phyloP scores from a whole-genome alignment of 2,329 filamentous ascomycete genomes.

The Fusarium verticillioides region DNA sequence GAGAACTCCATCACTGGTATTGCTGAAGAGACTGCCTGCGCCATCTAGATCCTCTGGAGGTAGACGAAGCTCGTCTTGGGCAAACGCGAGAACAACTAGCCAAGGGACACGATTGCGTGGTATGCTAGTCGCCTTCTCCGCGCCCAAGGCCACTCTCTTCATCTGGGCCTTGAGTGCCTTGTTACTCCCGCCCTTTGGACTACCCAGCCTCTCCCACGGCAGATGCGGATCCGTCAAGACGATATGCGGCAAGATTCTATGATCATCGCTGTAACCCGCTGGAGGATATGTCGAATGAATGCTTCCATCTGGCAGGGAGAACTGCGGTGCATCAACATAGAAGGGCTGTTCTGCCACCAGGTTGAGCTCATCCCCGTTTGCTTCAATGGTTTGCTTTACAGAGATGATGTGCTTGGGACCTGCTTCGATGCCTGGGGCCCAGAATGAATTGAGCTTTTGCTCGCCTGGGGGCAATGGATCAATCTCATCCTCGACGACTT shows the following conservation, averaged over 20 bases:
- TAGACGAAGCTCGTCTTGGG: constrained; percentile 50
- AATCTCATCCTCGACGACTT: background rate
- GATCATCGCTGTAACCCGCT: constrained; percentile 49
- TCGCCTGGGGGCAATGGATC: constrained; percentile 17
- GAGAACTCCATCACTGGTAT: background rate
- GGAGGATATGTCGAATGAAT: constrained; percentile 56
- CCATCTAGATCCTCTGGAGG: constrained; percentile 22
- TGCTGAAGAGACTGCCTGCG: constrained; percentile 2
- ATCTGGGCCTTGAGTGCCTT: background rate
- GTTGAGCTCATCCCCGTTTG: background rate
- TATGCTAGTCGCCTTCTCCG: background rate
- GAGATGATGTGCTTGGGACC: constrained; percentile 19
- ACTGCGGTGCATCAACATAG: constrained; percentile 52
- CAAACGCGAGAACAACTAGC: constrained; percentile 50
- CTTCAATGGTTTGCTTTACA: background rate
- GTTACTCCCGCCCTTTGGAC: constrained; percentile 3
- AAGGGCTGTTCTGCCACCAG: constrained; percentile 43
- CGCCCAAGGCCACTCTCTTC: background rate
- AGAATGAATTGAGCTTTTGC: constrained; percentile 32
- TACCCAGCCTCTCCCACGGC: constrained; percentile 55
- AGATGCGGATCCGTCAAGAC: constrained; percentile 56
- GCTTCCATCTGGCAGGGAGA: constrained; percentile 45
- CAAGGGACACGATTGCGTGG: constrained; percentile 51
- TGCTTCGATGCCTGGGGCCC: constrained; percentile 30
- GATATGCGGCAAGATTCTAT: constrained; percentile 54